Base-by-base conservation (phyloP, 2,329 filamentous ascomycete genomes). In the Claviceps sorghi region DNA sequence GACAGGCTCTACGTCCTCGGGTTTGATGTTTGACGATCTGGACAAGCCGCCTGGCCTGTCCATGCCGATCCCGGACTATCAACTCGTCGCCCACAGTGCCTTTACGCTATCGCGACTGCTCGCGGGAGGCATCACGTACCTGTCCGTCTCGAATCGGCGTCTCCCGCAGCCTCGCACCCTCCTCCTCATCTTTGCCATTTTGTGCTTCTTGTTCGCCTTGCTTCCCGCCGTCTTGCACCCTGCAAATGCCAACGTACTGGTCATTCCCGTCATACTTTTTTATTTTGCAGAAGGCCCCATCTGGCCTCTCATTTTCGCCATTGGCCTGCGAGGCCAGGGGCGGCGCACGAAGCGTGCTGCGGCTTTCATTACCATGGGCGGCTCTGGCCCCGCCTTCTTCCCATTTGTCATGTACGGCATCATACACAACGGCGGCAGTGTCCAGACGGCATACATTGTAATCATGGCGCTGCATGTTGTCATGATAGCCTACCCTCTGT, bases 251-350 rank as follows among this genome's bases (percentile, higher is more conserved):
- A 73, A 79, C 56, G 57, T 76, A 0, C 64, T 81, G 26, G 68
- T 72, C 26, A 72, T 79, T n/a, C 82, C 87, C 57, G 69, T 86
- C 2, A 72, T 83, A 41, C 60, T 90, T 30, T 84, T 86, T 57
- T 83, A 88, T 58, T 88, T 94, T 66, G 88, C 86, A 61, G 87
- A 91, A 65, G 86, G 83, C 0, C 87, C 88, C 50, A 79, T 88
- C 59, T 95, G 87, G 73, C 88, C 89, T 0, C 81, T 90, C 1
- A 82, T 93, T 54, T 88, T 89, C 58, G 82, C 86, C 3, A 76
- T 93, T 13, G 86, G 84, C 3, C 82, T 95, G 54, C 79, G 87
- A 2, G 88, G 88, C 1, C 78, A 94, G 49, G 88, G 88, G 0
- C 76, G 79, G n/a, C 77, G 87, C 57, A 89, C 85, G 4, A 94